These are phyloP conservation scores for Bruguiera hainesii DNA, from an alignment of 441 rosid genomes.

Conservation along the genomic window DNA sequence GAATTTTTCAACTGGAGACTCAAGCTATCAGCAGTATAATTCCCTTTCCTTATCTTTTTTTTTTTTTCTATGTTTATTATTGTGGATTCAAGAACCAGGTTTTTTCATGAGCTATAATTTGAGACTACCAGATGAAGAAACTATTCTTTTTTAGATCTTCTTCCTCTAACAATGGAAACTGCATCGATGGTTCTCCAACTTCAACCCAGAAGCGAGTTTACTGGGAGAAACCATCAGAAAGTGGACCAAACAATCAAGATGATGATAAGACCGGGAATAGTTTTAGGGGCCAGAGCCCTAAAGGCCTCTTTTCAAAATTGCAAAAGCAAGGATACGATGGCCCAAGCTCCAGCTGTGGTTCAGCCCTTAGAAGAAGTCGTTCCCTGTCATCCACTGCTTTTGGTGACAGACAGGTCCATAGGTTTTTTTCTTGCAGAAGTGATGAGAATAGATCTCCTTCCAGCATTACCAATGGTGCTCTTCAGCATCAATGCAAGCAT, in stretches of 20 bases:
- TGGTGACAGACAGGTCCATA: constrained; percentile 45
- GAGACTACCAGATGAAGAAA: constrained; percentile 67
- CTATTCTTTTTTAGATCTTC: constrained; percentile 74
- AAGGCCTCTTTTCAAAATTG: constrained; percentile 43
- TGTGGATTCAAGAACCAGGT: no score
- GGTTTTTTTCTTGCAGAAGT: constrained; percentile 28
- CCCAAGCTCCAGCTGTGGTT: constrained; percentile 32
- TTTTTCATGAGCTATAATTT: constrained; percentile 2
- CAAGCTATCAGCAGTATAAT: no score
- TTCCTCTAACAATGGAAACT: constrained; percentile 45
- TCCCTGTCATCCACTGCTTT: constrained; percentile 71
- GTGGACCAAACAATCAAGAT: constrained; percentile 31
- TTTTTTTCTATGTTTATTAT: no score
- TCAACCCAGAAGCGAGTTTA: constrained; percentile 44
- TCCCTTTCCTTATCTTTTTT: no score
- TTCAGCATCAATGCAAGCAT: constrained; percentile 37
- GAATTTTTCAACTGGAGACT: no score
- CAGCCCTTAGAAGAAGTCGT: constrained; percentile 74
- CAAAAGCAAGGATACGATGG: constrained; percentile 44
- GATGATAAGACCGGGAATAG: constrained; percentile 34
- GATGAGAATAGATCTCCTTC: constrained; percentile 45
- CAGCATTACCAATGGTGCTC: constrained; percentile 25
- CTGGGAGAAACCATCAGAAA: constrained; percentile 38
- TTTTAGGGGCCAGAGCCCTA: constrained; percentile 37
- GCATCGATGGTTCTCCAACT: constrained; percentile 29